These are phyloP conservation scores for Vitis hybrid DNA, from an alignment of 177 flowering plant species.

Conservation along the genomic window DNA sequence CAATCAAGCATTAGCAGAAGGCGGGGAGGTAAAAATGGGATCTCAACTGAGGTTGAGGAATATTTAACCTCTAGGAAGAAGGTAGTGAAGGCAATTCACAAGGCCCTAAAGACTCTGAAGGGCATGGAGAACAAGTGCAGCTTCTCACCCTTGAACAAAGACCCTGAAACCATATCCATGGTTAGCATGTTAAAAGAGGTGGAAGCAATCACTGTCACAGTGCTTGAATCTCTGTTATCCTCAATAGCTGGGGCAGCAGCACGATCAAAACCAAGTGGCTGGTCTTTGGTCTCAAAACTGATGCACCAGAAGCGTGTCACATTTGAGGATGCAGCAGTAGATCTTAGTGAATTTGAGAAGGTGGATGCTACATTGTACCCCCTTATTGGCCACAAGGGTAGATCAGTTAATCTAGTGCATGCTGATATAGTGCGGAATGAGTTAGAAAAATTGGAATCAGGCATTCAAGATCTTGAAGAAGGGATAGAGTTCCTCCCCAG, in stretches of 20 bases:
- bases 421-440: constrained; percentile 13
- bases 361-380: constrained; percentile 21
- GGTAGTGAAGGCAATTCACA: constrained; percentile 31
- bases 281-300: constrained; percentile 24
- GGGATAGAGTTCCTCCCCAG: constrained; percentile 24
- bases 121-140: constrained; percentile 6
- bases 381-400: constrained; percentile 14
- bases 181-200: constrained; percentile 32
- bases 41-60: constrained; percentile 13
- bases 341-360: constrained; percentile 13
- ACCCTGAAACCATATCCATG: constrained; percentile 12
- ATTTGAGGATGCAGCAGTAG: constrained; percentile 10
- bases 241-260: constrained; percentile 13
- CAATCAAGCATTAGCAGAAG: constrained; percentile 37
- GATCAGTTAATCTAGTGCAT: neutral
- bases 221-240: constrained; percentile 31
- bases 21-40: constrained; percentile 13
- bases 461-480: constrained; percentile 35
- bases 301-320: constrained; percentile 19
- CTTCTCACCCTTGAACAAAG: constrained; percentile 16
- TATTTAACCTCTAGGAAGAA: constrained; percentile 36
- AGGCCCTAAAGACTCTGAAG: constrained; percentile 28
- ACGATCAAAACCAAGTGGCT: neutral
- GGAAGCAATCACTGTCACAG: constrained; percentile 17
- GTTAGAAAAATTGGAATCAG: constrained; percentile 20